Conservation (phyloP, 2,329 filamentous ascomycete genomes). For the Pseudogymnoascus sp. region DNA sequence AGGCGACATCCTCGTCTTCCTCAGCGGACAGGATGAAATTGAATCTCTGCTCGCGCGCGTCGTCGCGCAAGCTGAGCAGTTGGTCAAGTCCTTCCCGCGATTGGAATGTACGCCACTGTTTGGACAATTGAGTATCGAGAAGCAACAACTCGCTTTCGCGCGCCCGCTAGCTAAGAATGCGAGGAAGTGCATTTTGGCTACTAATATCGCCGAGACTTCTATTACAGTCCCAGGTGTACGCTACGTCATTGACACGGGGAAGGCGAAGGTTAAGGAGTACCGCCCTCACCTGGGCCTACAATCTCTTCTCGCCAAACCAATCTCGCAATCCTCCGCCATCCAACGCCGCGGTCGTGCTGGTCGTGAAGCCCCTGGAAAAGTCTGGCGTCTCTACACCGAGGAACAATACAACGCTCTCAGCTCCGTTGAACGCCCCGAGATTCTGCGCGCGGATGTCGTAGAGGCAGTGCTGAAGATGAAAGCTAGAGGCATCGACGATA, state of each 20-base stretch:
- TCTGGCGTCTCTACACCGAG: conserved; percentile 83
- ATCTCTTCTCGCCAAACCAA: conserved; percentile 80
- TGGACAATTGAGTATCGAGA: conserved; percentile 78
- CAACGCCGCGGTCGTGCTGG: conserved; percentile 89
- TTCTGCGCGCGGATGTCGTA: conserved; percentile 80
- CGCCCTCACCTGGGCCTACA: conserved; percentile 79
- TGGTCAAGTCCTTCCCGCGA: conserved; percentile 70
- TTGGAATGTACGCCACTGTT: conserved; percentile 73
- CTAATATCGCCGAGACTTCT: conserved; percentile 98
- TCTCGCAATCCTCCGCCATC: conserved; percentile 88
- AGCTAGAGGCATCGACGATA: conserved; percentile 76
- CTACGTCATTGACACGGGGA: conserved; percentile 87
- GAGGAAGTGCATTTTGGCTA: conserved; percentile 84
- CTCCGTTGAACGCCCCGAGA: conserved; percentile 77
- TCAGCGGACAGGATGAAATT: conserved; percentile 90
- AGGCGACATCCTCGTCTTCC: conserved; percentile 86
- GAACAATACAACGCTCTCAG: conserved; percentile 63
- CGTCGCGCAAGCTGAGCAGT: conserved; percentile 67
- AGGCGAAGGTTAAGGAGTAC: conserved; percentile 91
- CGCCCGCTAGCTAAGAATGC: conserved; percentile 65
- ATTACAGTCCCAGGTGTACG: conserved; percentile 91
- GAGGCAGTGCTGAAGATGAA: conserved; percentile 90
- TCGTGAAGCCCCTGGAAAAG: conserved; percentile 84
- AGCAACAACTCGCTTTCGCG: conserved; percentile 80
- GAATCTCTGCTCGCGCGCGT: conserved; percentile 74